Evolutionary conservation across 1,284 basidiomycete species (phyloP), one percentile per base, ranked within the genome.

Genomic region (Marasmius sp.): DNA sequence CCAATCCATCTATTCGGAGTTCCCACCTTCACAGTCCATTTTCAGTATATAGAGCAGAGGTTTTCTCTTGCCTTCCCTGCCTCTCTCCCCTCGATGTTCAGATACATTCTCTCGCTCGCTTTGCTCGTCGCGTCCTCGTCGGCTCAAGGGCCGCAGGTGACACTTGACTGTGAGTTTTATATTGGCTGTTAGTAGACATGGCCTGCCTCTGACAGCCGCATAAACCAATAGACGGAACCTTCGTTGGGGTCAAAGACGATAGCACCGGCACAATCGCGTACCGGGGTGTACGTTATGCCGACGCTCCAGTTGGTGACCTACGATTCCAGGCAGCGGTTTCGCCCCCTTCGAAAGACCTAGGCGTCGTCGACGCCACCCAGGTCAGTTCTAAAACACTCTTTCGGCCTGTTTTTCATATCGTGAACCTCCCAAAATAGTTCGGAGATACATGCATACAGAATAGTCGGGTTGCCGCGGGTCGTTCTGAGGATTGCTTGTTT

Each of bases 241-340:
- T 79, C 58, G 70, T 67, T 9, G 77, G 78, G 3, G 47, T 69
- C 12, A 61, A 64, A 33, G 69, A 78, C 56, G 58, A 61, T 10
- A 66, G 68, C 3, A 72, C 66, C 36, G 71, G 71, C 0, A 72
- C 78, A 16, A 74, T 69, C 3, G 75, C 69, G 7, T 79, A 74
- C 63, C 67, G 59, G 6, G 78, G 78, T 5, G 66, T 80, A 22
- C 74, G 73, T 36, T 80, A 71, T 64, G 77, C 78, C 18, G 76
- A 79, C 59, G 65, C 77, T 7, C 78, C 78, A 16, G 48, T 71
- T 37, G 76, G 76, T 7, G 61, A 74, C 16, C 67, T 77, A 41
- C 70, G 78, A 55, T 80, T 76, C 76, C 66, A 71, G 51, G 73
- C 76, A 2, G 76, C 78, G 22, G 72, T 79, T 9, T 72, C 69